Evolutionary conservation across 257 asterid genomes (phyloP).

Genomic region (Capsicum baccatum): DNA sequence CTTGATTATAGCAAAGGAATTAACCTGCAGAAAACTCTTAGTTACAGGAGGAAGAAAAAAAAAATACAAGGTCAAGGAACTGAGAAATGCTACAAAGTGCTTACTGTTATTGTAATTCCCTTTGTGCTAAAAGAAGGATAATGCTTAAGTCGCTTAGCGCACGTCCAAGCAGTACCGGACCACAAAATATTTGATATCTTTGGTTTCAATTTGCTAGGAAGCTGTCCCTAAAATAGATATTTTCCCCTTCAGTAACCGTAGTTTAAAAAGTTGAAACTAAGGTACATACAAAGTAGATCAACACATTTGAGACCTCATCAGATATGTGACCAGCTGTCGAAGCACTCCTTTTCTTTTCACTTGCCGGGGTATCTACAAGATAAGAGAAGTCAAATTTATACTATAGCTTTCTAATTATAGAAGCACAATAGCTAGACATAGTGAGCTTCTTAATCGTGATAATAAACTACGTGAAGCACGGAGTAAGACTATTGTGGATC

Average conservation of each 20-base stretch:
- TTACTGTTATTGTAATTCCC: constrained; percentile 50
- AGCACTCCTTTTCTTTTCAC: background rate
- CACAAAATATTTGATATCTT: constrained; percentile 47
- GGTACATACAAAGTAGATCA: background rate
- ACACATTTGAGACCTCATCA: constrained; percentile 30
- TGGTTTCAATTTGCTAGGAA: constrained; percentile 32
- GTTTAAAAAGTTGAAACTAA: background rate
- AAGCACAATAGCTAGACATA: background rate
- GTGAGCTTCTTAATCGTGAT: background rate
- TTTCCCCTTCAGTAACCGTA: constrained; percentile 27
- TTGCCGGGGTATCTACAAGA: too few relatives aligned
- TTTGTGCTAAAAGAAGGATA: constrained; percentile 51
- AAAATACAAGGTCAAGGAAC: constrained; percentile 23
- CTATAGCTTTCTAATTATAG: background rate
- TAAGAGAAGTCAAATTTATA: too few relatives aligned
- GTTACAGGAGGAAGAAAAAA: background rate
- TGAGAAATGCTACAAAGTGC: constrained; percentile 27
- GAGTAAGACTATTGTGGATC: too few relatives aligned
- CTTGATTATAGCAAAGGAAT: constrained; percentile 53
- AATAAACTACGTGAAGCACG: background rate
- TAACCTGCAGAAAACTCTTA: constrained; percentile 43
- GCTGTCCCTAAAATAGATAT: constrained; percentile 37
- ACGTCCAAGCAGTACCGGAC: constrained; percentile 57
- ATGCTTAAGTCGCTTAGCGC: constrained; percentile 57
- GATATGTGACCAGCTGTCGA: constrained; percentile 33